Evolutionary conservation across 805 yeast genomes (phyloP).

Genomic region (Monosporozyma solicola): DNA sequence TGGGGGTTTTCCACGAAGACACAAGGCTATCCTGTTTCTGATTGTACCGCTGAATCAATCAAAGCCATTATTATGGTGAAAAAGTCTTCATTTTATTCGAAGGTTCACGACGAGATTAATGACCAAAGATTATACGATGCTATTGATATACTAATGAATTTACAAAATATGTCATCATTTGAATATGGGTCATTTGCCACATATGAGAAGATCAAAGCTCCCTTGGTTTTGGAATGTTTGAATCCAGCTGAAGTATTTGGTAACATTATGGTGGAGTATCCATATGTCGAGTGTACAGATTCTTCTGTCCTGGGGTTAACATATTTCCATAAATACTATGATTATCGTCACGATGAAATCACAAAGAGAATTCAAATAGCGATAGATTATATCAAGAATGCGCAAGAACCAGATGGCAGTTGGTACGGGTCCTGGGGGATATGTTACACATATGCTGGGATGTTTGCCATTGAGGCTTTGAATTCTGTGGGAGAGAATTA

Average conservation of each 20-base stretch:
- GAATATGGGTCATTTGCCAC: constrained; percentile 90
- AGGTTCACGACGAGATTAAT: constrained; percentile 43
- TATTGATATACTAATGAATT: constrained; percentile 61
- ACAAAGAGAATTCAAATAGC: constrained; percentile 65
- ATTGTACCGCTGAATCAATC: constrained; percentile 92
- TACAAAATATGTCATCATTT: constrained; percentile 72
- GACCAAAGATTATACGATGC: constrained; percentile 52
- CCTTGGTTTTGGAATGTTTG: constrained; percentile 62
- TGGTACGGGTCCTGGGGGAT: constrained; percentile 99
- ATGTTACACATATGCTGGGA: constrained; percentile 89
- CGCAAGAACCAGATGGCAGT: constrained; percentile 75
- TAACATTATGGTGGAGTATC: constrained; percentile 96
- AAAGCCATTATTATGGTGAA: constrained; percentile 91
- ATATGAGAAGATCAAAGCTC: constrained; percentile 78
- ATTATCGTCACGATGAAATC: constrained; percentile 61
- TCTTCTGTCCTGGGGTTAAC: constrained; percentile 85
- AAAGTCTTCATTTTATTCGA: constrained; percentile 44
- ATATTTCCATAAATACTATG: constrained; percentile 57
- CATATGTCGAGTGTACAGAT: constrained; percentile 97
- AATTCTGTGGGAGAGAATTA: constrained; percentile 59
- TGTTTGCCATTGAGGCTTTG: constrained; percentile 96
- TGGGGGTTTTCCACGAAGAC: constrained; percentile 95
- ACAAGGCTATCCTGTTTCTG: constrained; percentile 95
- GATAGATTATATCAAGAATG: constrained; percentile 54
- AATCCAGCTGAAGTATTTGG: constrained; percentile 98